Evolutionary conservation across 148 eudicot species (phyloP).

Genomic region (Amaranthus palmeri): DNA sequence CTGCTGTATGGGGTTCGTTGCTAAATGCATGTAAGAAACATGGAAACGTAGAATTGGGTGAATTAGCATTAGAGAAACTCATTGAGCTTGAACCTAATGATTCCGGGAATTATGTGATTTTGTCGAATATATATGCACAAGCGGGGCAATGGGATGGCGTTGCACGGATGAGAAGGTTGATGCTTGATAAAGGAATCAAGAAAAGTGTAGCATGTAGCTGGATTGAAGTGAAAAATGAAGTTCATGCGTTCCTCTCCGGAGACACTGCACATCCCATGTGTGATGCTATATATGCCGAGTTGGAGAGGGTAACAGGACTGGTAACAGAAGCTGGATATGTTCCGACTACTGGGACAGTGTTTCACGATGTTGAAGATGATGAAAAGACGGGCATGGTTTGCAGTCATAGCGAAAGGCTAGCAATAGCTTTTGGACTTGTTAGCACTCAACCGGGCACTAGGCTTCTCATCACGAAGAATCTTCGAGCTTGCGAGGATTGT

Average conservation of each 20-base stretch:
- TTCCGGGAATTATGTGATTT: slow-evolving; percentile 51
- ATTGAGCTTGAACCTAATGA: slow-evolving; percentile 61
- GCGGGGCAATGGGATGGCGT: slow-evolving; percentile 66
- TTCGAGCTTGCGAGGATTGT: slow-evolving; percentile 61
- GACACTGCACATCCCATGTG: slow-evolving; percentile 51
- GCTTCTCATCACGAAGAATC: slow-evolving; percentile 55
- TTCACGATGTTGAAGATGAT: slow-evolving; percentile 61
- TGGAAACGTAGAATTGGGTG: slow-evolving; percentile 49
- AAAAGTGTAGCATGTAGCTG: slow-evolving; percentile 60
- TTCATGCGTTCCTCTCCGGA: slow-evolving; percentile 52
- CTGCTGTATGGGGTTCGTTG: slow-evolving; percentile 60
- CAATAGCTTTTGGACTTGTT: slow-evolving; percentile 67
- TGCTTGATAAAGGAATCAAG: slow-evolving; percentile 46
- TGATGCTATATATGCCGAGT: slow-evolving; percentile 50
- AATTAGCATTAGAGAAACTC: slow-evolving; percentile 43
- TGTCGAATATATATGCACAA: slow-evolving; percentile 61
- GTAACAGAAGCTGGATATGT: slow-evolving; percentile 51
- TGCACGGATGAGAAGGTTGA: slow-evolving; percentile 45
- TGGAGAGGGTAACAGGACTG: slow-evolving; percentile 40
- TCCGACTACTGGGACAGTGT: slow-evolving; percentile 45
- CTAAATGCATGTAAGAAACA: slow-evolving; percentile 55
- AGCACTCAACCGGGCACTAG: slow-evolving; percentile 45
- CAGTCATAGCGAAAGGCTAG: slow-evolving; percentile 63
- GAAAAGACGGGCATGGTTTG: slow-evolving; percentile 56
- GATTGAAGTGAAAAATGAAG: slow-evolving; percentile 59